Base-by-base conservation (phyloP, 768 basidiomycete genomes). In the Suillus fuscotomentosus region DNA sequence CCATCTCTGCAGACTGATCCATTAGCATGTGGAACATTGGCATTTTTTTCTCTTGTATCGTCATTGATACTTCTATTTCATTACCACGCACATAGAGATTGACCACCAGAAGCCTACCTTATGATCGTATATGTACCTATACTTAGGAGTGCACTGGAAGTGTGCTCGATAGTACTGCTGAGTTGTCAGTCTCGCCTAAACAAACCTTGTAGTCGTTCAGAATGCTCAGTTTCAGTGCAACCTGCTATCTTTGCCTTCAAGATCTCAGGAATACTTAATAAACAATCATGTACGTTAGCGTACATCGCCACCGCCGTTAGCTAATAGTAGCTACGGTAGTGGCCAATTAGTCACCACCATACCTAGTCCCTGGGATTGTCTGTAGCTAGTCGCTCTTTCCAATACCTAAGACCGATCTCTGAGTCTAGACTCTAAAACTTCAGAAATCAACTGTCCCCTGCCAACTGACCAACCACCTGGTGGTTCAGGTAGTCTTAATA, bases 1-100 rank as follows among this genome's bases (percentile, higher is more conserved):
- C 81, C 2, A 73, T 90, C 55, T 70, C 63, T 20, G 62, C 63
- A 15, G 59, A 60, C 20, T 74, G 59, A 73, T 27, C 22, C 22
- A 20, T 41, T 41, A 22, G 11, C 38, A 24, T 15, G 20, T 74
- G 59, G 71, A 42, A 3, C 24, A 42, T 59, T 59, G 41, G n/a
- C 24, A 27, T 27, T 24, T 42, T n/a, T 59, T 13, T 42, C 39
- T 24, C 15, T 56, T 22, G 22, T 57, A 57, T 9, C 39, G 20
- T 59, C 41, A 59, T 59, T 42, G 57, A 59, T 42, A 24, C 5
- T 7, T 41, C 34, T 42, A 42, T 59, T 59, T 27, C 24, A 42
- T 17, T 39, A 59, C 39, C 57, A 42, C 17, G 3, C 17, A n/a
- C 41, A 6, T n/a, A 39, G 24, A 31, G 20, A 59, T 42, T 17